Evolutionary conservation across 2,329 filamentous ascomycete species (phyloP).

Genomic region (Cercospora sp.): DNA sequence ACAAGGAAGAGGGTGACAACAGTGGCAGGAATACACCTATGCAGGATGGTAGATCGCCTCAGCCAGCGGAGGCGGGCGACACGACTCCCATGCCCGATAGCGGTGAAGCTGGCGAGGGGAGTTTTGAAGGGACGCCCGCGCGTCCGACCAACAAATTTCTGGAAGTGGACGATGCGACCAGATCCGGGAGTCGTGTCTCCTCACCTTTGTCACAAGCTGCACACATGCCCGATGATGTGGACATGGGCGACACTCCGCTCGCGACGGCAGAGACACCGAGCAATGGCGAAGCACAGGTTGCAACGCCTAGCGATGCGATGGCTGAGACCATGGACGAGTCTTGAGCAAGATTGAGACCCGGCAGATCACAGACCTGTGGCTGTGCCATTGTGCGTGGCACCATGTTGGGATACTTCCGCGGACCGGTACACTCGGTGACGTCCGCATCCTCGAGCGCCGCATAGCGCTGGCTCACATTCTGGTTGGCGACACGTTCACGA

Average conservation of each 20-base stretch:
- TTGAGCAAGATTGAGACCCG: constrained; percentile 2
- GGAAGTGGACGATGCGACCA: constrained; percentile 32
- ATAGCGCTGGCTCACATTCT: not conserved
- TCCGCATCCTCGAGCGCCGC: not conserved
- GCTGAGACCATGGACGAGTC: constrained; percentile 31
- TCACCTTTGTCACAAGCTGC: constrained; percentile 28
- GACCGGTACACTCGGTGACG: not conserved
- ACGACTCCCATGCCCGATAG: constrained; percentile 44
- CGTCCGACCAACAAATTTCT: constrained; percentile 33
- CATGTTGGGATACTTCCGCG: not conserved
- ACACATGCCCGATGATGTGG: constrained; percentile 31
- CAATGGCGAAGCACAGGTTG: constrained; percentile 26
- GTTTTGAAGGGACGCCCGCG: constrained; percentile 22
- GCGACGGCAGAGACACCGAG: constrained; percentile 17
- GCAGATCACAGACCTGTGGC: not conserved
- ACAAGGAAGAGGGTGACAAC: constrained; percentile 45
- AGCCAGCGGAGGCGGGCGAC: constrained; percentile 30
- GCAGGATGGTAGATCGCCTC: constrained; percentile 40
- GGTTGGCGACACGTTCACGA: not conserved
- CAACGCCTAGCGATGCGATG: constrained; percentile 25
- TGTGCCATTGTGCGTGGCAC: not conserved
- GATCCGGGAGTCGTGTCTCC: constrained; percentile 27
- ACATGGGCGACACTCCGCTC: constrained; percentile 30
- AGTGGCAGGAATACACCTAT: constrained; percentile 50
- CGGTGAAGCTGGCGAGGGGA: constrained; percentile 28